These are phyloP conservation scores for Lactarius indigo DNA, from an alignment of 768 basidiomycete species.

Conservation along the genomic window DNA sequence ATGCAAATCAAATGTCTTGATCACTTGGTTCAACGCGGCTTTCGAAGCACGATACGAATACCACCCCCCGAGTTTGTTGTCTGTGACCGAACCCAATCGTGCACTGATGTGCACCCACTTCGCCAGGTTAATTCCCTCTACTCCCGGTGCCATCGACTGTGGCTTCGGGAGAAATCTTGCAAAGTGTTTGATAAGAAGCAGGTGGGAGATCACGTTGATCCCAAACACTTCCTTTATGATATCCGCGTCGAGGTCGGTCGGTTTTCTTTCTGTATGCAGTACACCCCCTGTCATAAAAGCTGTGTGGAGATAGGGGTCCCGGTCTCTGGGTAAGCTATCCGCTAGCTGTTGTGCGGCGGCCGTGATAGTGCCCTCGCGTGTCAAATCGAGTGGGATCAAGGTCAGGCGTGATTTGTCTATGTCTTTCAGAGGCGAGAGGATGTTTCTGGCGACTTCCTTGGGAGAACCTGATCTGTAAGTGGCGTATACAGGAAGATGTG, in stretches of 20 bases:
- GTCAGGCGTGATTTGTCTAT: conserved; percentile 45
- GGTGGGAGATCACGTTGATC: conserved; percentile 57
- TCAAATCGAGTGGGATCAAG: conserved; percentile 49
- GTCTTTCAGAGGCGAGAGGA: conserved; percentile 42
- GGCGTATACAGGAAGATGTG: conserved; percentile 51
- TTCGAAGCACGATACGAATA: conserved; percentile 61
- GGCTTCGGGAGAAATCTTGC: conserved; percentile 49
- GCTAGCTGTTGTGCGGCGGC: conserved; percentile 44
- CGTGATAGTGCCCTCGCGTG: conserved; percentile 48
- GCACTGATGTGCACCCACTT: conserved; percentile 62
- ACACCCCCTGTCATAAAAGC: conserved; percentile 56
- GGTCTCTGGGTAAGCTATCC: conserved; percentile 32
- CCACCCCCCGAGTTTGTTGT: conserved; percentile 59
- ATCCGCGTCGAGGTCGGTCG: conserved; percentile 44
- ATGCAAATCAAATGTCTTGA: conserved; percentile 57
- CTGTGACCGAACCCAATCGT: conserved; percentile 54
- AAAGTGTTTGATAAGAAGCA: conserved; percentile 61
- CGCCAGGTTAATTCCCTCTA: conserved; percentile 30
- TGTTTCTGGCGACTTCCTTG: conserved; percentile 37
- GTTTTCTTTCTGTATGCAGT: conserved; percentile 52
- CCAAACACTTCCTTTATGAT: conserved; percentile 46
- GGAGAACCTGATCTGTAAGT: conserved; percentile 44
- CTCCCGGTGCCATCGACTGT: neutral
- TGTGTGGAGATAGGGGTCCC: conserved; percentile 45
- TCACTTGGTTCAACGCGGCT: conserved; percentile 59